Evolutionary conservation across 768 basidiomycete species (phyloP), one percentile per base, ranked within the genome.

Genomic region (Mycena rebaudengoi): DNA sequence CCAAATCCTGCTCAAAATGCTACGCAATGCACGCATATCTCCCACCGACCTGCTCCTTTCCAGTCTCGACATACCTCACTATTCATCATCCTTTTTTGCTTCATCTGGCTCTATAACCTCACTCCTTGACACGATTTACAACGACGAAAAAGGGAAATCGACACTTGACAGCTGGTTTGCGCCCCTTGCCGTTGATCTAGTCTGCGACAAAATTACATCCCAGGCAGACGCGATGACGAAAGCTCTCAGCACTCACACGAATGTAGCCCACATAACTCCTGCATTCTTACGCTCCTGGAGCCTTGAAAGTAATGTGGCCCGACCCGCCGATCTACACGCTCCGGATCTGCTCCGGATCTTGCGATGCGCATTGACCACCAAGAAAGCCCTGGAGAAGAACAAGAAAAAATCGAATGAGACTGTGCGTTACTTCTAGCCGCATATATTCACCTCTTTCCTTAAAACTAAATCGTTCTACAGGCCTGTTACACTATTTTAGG

Each of bases 401-500:
- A 53, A 39, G 37, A 53, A 53, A 53, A 53, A 53, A 26, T 53
- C 51, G 1, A 53, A 53, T 28, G 37, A 53, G 8, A 53, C 51
- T 3, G 51, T 41, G 28, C 3, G 51, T 53, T 6, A 14, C 10
- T 26, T 53, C 10, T 5, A 14, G 23, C 18, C 39, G 16, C 35
- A 28, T 12, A 26, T 23, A 39, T 40, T 6, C 37, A 16, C 51
- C 13, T 3, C 32, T 40, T 2, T 7, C 23, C n/a, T 2, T 40
- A 16, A 25, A 11, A 4, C 11, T 39, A n/a, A n/a, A n/a, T n/a
- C n/a, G n/a, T n/a, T 18, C 8, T 18, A 4, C 21, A 53, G 51
- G 51, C 51, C 2, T 53, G 51, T 40, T 53, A 53, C n/a, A 26
- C 23, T 3, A 39, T 53, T 16, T 21, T 53, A 1, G 51, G 35